Percentiles rank a stretch among this genome's conserved stretches.
Conservation (phyloP, 179 eudicot species). For the Actinidia chinensis region DNA sequence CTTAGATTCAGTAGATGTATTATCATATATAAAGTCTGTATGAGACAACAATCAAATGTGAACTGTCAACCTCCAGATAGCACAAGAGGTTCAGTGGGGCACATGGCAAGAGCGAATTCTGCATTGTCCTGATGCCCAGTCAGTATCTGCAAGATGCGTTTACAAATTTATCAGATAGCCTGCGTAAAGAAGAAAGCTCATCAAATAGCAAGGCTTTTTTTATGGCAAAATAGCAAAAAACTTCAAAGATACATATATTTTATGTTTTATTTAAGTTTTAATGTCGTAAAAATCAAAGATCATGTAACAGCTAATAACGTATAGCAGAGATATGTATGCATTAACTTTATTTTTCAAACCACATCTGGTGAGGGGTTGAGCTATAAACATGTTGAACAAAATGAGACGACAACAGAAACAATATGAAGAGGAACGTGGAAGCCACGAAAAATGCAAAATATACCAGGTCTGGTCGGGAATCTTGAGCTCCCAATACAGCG, state of each 20-base stretch:
- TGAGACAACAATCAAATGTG: background rate
- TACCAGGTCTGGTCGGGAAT: conserved; percentile 93
- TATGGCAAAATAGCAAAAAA: too few species aligned
- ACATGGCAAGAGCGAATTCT: conserved; percentile 92
- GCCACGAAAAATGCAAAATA: conserved; percentile 1
- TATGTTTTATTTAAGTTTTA: background rate
- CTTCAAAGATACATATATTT: background rate
- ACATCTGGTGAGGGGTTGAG: background rate
- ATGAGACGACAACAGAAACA: background rate
- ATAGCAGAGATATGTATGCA: background rate
- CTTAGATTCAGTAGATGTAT: background rate
- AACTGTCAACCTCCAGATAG: conserved; percentile 78
- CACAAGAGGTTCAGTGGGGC: conserved; percentile 83
- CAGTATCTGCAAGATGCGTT: conserved; percentile 48
- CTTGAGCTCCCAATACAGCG: conserved; percentile 75
- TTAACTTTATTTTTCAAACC: background rate
- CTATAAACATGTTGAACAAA: background rate
- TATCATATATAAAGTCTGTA: background rate
- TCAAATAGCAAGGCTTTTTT: background rate
- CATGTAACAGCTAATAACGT: background rate
- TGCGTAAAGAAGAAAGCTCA: background rate
- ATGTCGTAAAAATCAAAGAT: background rate
- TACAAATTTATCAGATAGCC: conserved; percentile 9
- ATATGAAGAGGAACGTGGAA: background rate
- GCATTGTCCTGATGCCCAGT: conserved; percentile 93